A percentile compares a stretch with the other conserved stretches of the same genome.
These are phyloP conservation scores for Aspergillus hortae DNA, from an alignment of 2,329 filamentous ascomycete species.

Conservation along the genomic window DNA sequence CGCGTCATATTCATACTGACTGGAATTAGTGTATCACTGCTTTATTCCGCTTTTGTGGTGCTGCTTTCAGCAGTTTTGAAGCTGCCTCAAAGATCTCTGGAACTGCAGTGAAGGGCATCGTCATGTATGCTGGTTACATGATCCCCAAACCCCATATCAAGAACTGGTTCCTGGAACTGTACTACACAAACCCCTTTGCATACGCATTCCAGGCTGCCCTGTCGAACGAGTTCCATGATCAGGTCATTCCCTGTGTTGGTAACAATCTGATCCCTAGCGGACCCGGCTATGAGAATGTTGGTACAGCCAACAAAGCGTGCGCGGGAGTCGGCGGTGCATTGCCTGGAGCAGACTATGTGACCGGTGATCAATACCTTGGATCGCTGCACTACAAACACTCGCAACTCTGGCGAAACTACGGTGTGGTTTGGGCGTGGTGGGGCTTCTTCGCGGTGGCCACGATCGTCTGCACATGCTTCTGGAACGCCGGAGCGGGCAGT, in stretches of 20 bases:
- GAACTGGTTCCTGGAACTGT: constrained; percentile 46
- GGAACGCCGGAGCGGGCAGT: constrained; percentile 44
- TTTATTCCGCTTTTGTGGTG: constrained; percentile 53
- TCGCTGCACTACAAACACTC: constrained; percentile 50
- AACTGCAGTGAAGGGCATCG: constrained; percentile 23
- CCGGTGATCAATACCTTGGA: constrained; percentile 54
- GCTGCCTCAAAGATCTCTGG: constrained; percentile 51
- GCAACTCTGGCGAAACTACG: constrained; percentile 58
- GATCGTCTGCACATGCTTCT: constrained; percentile 53
- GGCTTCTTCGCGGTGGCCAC: constrained; percentile 56
- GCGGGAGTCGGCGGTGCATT: constrained; percentile 55
- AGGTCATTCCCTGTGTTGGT: constrained; percentile 26
- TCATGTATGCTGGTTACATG: constrained; percentile 38
- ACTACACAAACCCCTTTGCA: constrained; percentile 30
- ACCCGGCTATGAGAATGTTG: constrained; percentile 19
- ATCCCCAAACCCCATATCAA: constrained; percentile 45
- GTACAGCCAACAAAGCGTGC: constrained; percentile 40
- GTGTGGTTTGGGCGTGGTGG: constrained; percentile 61
- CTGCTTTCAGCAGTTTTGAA: constrained; percentile 53
- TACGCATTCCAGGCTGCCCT: constrained; percentile 30
- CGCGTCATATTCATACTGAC: constrained; percentile 6
- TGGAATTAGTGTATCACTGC: constrained; percentile 49
- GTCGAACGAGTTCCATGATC: constrained; percentile 29
- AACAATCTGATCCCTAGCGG: constrained; percentile 27
- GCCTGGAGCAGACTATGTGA: constrained; percentile 47